A percentile compares a stretch with the other conserved stretches of the same genome.
phyloP scores from a whole-genome alignment of 2,329 filamentous ascomycete species.

The Fusarium sarcochroum region DNA sequence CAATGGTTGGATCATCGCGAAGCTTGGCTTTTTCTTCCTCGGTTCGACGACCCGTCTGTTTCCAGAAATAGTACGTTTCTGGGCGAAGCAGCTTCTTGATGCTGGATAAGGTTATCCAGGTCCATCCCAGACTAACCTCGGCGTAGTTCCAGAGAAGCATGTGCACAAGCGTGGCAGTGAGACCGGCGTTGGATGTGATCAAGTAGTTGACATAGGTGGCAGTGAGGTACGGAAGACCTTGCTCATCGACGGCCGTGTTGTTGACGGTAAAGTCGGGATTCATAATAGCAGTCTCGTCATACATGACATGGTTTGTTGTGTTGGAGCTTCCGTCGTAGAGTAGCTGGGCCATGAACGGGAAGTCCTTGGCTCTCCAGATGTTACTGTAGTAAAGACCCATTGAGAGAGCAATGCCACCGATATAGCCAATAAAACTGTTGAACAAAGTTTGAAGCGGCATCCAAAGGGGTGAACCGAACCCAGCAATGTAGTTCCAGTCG shows the following conservation, averaged over 20 bases:
- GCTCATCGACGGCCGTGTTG: conserved; percentile 1
- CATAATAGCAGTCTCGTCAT: conserved; percentile 31
- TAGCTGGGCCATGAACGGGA: conserved; percentile 37
- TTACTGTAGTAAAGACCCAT: conserved; percentile 46
- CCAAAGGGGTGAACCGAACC: conserved; percentile 54
- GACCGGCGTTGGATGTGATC: conserved; percentile 27
- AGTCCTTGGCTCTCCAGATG: conserved; percentile 31
- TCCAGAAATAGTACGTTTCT: conserved; percentile 24
- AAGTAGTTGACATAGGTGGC: conserved; percentile 35
- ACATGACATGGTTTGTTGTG: conserved; percentile 3
- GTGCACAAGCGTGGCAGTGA: conserved; percentile 27
- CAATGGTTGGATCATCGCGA: conserved; percentile 21
- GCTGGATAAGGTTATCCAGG: conserved; percentile 12
- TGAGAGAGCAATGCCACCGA: conserved; percentile 55
- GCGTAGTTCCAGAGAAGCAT: conserved; percentile 44
- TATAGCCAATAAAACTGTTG: conserved; percentile 57
- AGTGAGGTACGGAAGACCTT: conserved; percentile 23
- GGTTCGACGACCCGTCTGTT: background rate
- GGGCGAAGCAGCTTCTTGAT: conserved; percentile 12
- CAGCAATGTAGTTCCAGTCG: conserved; percentile 37
- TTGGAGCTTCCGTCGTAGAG: conserved; percentile 24
- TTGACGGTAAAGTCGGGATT: conserved; percentile 42
- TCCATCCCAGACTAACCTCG: conserved; percentile 42
- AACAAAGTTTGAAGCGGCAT: conserved; percentile 55
- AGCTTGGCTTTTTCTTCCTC: conserved; percentile 35